phyloP scores from a whole-genome alignment of 352 stramenopile genomes.

The Pythium apleroticum region DNA sequence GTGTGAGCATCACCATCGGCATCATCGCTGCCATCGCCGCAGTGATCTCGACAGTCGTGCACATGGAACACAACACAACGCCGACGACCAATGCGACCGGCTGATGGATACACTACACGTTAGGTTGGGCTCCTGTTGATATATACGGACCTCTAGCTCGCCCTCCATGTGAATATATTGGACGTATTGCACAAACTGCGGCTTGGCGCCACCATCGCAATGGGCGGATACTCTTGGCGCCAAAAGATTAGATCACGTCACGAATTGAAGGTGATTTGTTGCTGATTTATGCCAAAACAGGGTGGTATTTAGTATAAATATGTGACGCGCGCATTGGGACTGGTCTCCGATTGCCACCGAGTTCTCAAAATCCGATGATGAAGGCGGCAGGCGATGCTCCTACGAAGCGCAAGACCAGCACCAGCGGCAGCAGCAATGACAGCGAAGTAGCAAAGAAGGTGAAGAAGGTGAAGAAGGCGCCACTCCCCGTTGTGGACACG shows the following conservation, averaged over 20 bases:
- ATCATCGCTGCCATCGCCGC: slow-evolving; percentile 34
- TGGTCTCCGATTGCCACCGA: neutral
- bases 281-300: neutral
- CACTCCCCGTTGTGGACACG: neutral
- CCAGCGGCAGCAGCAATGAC: neutral
- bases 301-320: neutral
- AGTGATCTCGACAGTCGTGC: slow-evolving; percentile 30
- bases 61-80: slow-evolving; percentile 5
- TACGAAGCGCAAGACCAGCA: neutral
- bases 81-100: slow-evolving; percentile 1
- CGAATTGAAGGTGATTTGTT: neutral
- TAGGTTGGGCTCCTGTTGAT: neutral
- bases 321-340: neutral
- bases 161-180: neutral
- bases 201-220: neutral
- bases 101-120: neutral
- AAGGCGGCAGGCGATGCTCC: neutral
- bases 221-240: neutral
- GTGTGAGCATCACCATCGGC: slow-evolving; percentile 36
- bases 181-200: neutral
- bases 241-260: neutral
- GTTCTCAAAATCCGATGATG: neutral
- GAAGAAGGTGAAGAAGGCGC: neutral
- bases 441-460: neutral
- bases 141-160: neutral